These are phyloP conservation scores for Talaromyces piceae DNA, from an alignment of 2,329 filamentous ascomycete species.

Conservation along the genomic window DNA sequence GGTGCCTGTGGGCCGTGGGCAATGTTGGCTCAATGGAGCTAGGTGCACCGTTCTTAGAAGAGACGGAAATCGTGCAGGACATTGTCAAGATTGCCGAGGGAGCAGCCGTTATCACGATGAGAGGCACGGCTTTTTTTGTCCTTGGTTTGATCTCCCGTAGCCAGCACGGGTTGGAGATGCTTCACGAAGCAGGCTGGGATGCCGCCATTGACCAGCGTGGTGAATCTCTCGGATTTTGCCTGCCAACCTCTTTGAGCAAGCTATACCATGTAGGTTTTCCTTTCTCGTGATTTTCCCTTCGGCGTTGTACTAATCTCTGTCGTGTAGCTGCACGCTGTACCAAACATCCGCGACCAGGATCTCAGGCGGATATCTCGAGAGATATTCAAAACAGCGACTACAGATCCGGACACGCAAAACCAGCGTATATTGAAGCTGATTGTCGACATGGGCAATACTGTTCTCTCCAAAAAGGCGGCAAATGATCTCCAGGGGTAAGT, in stretches of 20 bases:
- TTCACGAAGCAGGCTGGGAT: conserved; percentile 88
- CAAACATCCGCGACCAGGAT: conserved; percentile 35
- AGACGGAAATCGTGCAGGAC: conserved; percentile 75
- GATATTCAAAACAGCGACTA: conserved; percentile 51
- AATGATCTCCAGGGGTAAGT: conserved; percentile 62
- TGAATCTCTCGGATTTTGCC: conserved; percentile 75
- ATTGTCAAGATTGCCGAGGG: conserved; percentile 83
- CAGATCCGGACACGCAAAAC: conserved; percentile 56
- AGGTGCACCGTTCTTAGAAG: conserved; percentile 87
- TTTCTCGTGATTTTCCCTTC: not conserved
- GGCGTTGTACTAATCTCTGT: not conserved
- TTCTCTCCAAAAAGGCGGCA: conserved; percentile 80
- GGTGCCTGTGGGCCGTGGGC: conserved; percentile 92
- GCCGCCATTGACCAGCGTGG: conserved; percentile 78
- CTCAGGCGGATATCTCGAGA: conserved; percentile 35
- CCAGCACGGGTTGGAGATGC: conserved; percentile 81
- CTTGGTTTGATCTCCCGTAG: conserved; percentile 87
- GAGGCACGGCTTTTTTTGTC: conserved; percentile 95
- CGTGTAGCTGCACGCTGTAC: conserved; percentile 27
- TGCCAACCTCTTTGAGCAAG: conserved; percentile 69
- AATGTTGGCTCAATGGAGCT: conserved; percentile 98
- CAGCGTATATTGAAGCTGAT: conserved; percentile 75
- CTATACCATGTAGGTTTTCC: conserved; percentile 34
- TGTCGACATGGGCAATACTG: conserved; percentile 84
- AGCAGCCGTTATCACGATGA: conserved; percentile 83